Conservation (phyloP, 371 early-diverging fungal species). For the Apophysomyces variabilis region DNA sequence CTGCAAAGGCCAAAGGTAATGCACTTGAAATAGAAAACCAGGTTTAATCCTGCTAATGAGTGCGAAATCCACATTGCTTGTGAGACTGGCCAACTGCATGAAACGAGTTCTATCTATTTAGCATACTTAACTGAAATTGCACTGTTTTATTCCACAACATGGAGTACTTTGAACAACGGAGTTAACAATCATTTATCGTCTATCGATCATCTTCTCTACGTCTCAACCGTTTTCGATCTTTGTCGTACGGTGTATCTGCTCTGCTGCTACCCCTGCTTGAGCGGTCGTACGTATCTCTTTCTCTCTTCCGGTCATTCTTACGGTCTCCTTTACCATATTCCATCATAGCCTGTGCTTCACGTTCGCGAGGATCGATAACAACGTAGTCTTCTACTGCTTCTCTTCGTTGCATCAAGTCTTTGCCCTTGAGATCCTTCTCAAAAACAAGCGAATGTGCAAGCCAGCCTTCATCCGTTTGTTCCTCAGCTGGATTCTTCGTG, state of each 20-base stretch:
- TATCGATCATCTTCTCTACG: constrained; percentile 15
- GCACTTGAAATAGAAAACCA: too few relatives aligned
- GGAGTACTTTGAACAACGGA: not conserved
- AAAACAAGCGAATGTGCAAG: constrained; percentile 72
- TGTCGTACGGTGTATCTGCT: constrained; percentile 10
- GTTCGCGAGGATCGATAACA: constrained; percentile 74
- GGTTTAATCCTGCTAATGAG: too few relatives aligned
- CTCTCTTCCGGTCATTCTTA: constrained; percentile 23
- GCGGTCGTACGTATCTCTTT: not conserved
- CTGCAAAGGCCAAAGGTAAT: too few relatives aligned
- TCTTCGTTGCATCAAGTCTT: constrained; percentile 61
- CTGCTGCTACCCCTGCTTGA: constrained; percentile 5
- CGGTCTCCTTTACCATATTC: constrained; percentile 21
- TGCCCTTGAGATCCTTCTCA: constrained; percentile 69
- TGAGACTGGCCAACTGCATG: too few relatives aligned
- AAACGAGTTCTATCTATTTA: too few relatives aligned
- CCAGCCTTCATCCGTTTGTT: constrained; percentile 65
- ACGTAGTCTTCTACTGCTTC: constrained; percentile 75
- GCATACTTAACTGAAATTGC: too few relatives aligned
- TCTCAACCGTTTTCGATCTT: constrained; percentile 11
- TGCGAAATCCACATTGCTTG: too few relatives aligned
- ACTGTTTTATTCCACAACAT: too few relatives aligned
- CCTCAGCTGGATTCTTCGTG: constrained; percentile 18
- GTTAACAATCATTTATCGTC: constrained; percentile 1
- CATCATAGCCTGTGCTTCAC: constrained; percentile 44